phyloP scores from a whole-genome alignment of 2,329 filamentous ascomycete species.

The Fusarium anguioides region DNA sequence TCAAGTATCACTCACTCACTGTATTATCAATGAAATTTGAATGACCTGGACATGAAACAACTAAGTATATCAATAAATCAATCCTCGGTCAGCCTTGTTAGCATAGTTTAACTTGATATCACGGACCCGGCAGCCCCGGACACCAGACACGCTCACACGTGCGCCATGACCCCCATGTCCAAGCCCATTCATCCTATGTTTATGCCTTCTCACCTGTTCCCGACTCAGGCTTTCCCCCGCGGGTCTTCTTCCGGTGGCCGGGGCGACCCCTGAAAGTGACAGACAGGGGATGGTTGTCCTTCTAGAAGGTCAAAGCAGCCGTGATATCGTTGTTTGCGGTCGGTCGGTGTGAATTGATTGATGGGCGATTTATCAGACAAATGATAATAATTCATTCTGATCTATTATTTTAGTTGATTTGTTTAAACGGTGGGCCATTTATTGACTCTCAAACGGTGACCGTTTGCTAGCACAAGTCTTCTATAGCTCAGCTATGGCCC shows the following conservation, averaged over 20 bases:
- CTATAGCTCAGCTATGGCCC: neutral
- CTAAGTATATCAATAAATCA: neutral
- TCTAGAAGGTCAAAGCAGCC: slow-evolving; percentile 44
- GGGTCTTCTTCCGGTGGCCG: slow-evolving; percentile 40
- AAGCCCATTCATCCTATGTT: slow-evolving; percentile 27
- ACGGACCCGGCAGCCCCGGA: slow-evolving; percentile 12
- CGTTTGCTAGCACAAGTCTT: slow-evolving; percentile 1
- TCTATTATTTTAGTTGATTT: slow-evolving; percentile 29
- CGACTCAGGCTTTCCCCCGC: slow-evolving; percentile 35
- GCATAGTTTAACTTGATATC: slow-evolving; percentile 2
- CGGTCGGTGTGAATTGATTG: neutral
- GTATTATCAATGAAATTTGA: no score
- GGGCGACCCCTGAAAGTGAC: slow-evolving; percentile 34
- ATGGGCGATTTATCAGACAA: slow-evolving; percentile 25
- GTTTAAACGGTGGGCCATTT: slow-evolving; percentile 30
- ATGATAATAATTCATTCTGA: slow-evolving; percentile 26
- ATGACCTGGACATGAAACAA: slow-evolving; percentile 18
- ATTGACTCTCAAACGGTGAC: slow-evolving; percentile 35
- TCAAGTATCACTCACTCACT: neutral
- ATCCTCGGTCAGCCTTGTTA: slow-evolving; percentile 26
- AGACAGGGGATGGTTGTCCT: slow-evolving; percentile 28
- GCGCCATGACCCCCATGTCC: slow-evolving; percentile 22
- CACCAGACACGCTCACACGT: slow-evolving; percentile 37
- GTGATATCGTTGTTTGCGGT: slow-evolving; percentile 4
- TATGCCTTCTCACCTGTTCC: slow-evolving; percentile 16